Evolutionary conservation across 345 rosid species (phyloP), one percentile per base, ranked within the genome.

Genomic region (Lepidium africanum): DNA sequence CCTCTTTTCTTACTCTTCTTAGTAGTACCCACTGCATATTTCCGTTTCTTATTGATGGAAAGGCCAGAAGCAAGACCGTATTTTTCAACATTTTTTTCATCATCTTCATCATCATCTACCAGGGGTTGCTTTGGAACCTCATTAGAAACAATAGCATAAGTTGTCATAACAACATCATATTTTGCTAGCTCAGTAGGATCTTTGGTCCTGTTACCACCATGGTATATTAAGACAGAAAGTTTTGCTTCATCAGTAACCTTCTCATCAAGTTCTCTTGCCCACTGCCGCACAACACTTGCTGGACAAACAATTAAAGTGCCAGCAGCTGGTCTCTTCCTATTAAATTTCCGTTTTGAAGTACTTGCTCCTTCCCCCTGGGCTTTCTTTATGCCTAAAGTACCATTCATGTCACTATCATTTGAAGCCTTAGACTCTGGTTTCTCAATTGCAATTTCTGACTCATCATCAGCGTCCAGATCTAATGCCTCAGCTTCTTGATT

Each of bases 221-320:
- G 98, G 82, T 93, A 93, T 66, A 86, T 56, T 50, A 93, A 78
- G 50, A 77, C 81, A 73, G 87, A 71, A 58, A 93, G 87, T 66
- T 82, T 87, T 68, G 86, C 75, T 77, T 83, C 90, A 17, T 79
- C 80, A 33, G 89, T 67, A 81, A 93, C 94, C 85, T 93, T 93
- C 30, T 93, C 96, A 62, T 82, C 87, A 77, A 93, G 79, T 71
- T 93, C 98, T 77, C 96, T 70, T 50, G 86, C 91, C 98, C 98
- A 93, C 73, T 93, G 98, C 50, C 96, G 90, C 42, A 93, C 85
- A 80, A 93, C 75, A 79, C 96, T 90, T 2, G 98, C 98, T 41
- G 98, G 97, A 77, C 98, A 93, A 37, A 93, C 97, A 81, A 93
- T 87, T 70, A 93, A 82, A 45, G 98, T 93, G 50, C 98, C 98